Percentiles rank a stretch among this genome's conserved stretches.
These are phyloP conservation scores for Leishmania lainsoni DNA, from an alignment of 208 protist genomes.

Conservation along the genomic window DNA sequence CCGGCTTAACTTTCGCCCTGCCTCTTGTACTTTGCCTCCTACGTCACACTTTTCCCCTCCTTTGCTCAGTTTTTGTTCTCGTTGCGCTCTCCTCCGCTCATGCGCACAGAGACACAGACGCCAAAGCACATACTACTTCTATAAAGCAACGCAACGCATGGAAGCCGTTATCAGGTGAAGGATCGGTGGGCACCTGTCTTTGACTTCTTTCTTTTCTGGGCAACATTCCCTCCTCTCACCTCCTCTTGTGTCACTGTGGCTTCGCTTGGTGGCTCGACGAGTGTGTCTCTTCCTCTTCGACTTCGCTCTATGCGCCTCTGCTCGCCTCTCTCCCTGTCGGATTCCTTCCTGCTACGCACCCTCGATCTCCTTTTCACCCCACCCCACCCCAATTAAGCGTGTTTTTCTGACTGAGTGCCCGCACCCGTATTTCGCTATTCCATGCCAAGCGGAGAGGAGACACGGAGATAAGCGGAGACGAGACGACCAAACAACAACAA, in stretches of 20 bases:
- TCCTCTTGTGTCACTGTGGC: background rate
- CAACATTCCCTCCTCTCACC: background rate
- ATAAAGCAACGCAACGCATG: background rate
- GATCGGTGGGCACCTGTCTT: background rate
- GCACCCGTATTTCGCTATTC: background rate
- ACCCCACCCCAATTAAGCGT: background rate
- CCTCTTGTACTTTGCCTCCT: background rate
- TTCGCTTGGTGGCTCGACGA: background rate
- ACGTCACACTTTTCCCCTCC: conserved; percentile 4
- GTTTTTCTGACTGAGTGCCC: background rate
- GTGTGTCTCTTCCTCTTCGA: background rate
- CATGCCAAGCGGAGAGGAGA: background rate
- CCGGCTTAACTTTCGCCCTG: too few relatives aligned
- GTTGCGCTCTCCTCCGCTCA: background rate
- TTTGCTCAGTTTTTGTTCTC: background rate
- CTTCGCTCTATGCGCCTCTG: background rate
- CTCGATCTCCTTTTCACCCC: background rate
- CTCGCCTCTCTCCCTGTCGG: background rate
- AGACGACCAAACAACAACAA: background rate
- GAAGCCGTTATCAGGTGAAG: background rate
- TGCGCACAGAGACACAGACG: background rate
- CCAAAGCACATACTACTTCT: background rate
- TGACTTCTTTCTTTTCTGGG: background rate
- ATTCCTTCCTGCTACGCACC: background rate
- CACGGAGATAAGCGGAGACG: background rate